A percentile compares a stretch with the other conserved stretches of the same genome.
phyloP scores from a whole-genome alignment of 2,329 filamentous ascomycete species.

The Colletotrichum eleusines region DNA sequence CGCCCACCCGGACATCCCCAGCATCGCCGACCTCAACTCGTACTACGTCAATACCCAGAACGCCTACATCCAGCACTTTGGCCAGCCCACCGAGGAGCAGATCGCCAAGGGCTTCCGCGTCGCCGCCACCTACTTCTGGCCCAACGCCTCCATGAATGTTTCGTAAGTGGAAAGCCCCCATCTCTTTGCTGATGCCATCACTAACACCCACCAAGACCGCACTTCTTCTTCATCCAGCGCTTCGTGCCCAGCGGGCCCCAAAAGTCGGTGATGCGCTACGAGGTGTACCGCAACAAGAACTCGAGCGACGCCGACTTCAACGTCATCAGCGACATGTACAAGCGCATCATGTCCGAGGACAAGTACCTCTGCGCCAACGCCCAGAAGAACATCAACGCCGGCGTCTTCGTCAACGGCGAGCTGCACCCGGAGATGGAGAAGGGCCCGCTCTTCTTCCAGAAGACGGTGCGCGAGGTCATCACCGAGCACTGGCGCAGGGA shows the following conservation, averaged over 20 bases:
- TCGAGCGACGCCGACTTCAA: slow-evolving; percentile 70
- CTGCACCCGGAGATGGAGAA: slow-evolving; percentile 72
- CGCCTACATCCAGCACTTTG: slow-evolving; percentile 64
- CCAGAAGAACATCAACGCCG: slow-evolving; percentile 71
- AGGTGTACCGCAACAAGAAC: slow-evolving; percentile 72
- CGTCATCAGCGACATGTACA: slow-evolving; percentile 70
- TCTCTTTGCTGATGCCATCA: neutral
- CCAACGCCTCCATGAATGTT: slow-evolving; percentile 63
- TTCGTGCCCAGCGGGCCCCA: slow-evolving; percentile 67
- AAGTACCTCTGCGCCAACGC: slow-evolving; percentile 70
- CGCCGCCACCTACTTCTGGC: slow-evolving; percentile 62
- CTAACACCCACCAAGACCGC: slow-evolving; percentile 54
- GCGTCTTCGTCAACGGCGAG: slow-evolving; percentile 72
- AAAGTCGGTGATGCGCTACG: slow-evolving; percentile 69
- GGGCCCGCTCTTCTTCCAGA: slow-evolving; percentile 69
- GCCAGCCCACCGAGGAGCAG: slow-evolving; percentile 61
- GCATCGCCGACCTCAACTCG: slow-evolving; percentile 67
- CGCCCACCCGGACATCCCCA: slow-evolving; percentile 68
- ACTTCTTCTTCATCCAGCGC: slow-evolving; percentile 74
- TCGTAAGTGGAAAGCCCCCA: slow-evolving; percentile 57
- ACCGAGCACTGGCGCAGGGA: slow-evolving; percentile 62
- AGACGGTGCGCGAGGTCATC: slow-evolving; percentile 60
- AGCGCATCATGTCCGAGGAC: slow-evolving; percentile 73
- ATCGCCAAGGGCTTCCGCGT: slow-evolving; percentile 60
- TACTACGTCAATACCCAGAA: slow-evolving; percentile 65